Base-by-base conservation (phyloP, 140 eudicot genomes). In the Cichorium intybus region DNA sequence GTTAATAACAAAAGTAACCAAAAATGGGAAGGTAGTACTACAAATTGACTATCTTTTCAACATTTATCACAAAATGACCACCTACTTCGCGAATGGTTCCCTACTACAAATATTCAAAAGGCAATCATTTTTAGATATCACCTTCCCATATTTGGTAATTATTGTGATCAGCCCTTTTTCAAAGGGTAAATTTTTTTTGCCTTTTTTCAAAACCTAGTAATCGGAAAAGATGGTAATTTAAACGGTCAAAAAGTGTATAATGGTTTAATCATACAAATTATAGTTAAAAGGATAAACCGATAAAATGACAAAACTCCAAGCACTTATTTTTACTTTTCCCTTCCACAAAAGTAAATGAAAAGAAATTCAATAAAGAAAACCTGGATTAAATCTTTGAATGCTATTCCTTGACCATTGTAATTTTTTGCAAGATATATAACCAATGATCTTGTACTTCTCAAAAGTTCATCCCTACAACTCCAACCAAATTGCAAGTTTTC, bases 311-410 rank as follows among this genome's bases (percentile, higher is more conserved):
- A 43, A 43, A 43, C 0, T 35, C 9, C 4, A 35, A 35, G 43
- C 2, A 14, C 4, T 3, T 35, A 8, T 35, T 10, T 35, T 2
- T 35, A 35, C 43, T 35, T 35, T 35, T 35, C 3, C 43, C 14
- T 43, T 28, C 49, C n/a, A 26, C 37, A 20, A 39, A 72, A 68
- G 28, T 6, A 41, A 10, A 47, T 23, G 23, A 48, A 31, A 0
- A 59, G 60, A 51, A 5, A 28, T 23, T 16, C 21, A 37, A 39
- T 17, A 21, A 55, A 55, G 22, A 18, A 29, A 61, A 91, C 97
- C 96, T 91, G 97, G 71, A 87, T 73, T 62, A 91, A 72, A 74
- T 91, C 95, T 76, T 85, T 86, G 55, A 82, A 79, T 58, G 85
- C 87, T 16, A 91, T 77, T 65, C 96, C 97, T 31, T 71, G 75